phyloP scores from a whole-genome alignment of 2,329 filamentous ascomycete genomes.

The Dendryphion nanum region DNA sequence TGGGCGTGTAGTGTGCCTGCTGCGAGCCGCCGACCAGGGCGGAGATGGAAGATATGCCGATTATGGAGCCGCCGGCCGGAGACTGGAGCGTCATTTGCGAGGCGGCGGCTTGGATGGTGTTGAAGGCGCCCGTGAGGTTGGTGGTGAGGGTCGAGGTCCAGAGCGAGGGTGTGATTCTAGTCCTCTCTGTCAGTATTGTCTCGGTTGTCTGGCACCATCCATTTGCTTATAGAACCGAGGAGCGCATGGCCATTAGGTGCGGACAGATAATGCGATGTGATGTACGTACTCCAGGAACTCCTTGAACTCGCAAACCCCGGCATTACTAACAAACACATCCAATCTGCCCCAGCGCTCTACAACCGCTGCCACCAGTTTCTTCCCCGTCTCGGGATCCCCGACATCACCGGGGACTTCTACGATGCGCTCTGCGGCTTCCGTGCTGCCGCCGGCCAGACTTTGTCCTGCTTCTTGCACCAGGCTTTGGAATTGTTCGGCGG shows the following conservation, averaged over 20 bases:
- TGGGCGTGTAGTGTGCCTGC: conserved; percentile 82
- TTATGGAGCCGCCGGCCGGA: conserved; percentile 71
- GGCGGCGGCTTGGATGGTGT: conserved; percentile 79
- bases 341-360: conserved; percentile 58
- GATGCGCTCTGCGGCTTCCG: conserved; percentile 45
- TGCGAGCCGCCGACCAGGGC: conserved; percentile 74
- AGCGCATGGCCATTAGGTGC: no score
- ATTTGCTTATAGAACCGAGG: no score
- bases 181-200: no score
- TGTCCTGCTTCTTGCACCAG: conserved; percentile 44
- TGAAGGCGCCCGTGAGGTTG: conserved; percentile 88
- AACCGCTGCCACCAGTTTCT: conserved; percentile 63
- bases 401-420: conserved; percentile 76
- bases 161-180: conserved; percentile 65
- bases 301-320: conserved; percentile 83
- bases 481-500: conserved; percentile 45
- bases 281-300: conserved; percentile 69
- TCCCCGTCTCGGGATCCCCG: conserved; percentile 68
- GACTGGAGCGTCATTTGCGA: conserved; percentile 72
- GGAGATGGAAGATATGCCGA: conserved; percentile 70
- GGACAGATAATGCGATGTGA: not conserved
- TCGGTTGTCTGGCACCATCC: no score
- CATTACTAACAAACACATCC: conserved; percentile 80
- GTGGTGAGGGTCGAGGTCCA: conserved; percentile 71
- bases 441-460: conserved; percentile 13